These are phyloP conservation scores for Diplodia seriata DNA, from an alignment of 2,329 filamentous ascomycete species.

Conservation along the genomic window DNA sequence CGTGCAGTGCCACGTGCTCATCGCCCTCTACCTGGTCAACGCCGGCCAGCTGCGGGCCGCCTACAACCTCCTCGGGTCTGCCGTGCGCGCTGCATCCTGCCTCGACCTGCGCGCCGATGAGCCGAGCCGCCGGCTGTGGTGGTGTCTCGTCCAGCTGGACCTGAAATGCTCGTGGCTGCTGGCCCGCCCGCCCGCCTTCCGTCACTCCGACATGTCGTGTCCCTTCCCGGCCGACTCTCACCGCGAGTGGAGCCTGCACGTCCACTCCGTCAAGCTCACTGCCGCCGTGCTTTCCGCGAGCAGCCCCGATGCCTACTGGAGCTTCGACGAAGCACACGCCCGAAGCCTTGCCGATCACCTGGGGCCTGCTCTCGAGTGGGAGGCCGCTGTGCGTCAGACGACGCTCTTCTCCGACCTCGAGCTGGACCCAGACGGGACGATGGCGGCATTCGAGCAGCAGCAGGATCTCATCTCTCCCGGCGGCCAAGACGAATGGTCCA, in stretches of 20 bases:
- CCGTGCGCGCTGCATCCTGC: not conserved
- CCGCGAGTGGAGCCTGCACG: not conserved
- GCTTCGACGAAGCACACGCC: not conserved
- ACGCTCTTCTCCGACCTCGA: not conserved
- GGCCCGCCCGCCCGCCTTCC: not conserved
- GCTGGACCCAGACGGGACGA: not conserved
- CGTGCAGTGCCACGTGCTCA: constrained; percentile 2
- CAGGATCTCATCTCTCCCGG: not conserved
- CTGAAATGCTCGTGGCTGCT: not conserved
- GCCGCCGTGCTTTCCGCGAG: not conserved
- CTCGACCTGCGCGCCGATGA: not conserved
- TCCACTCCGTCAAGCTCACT: not conserved
- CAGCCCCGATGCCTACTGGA: not conserved
- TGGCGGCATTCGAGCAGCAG: not conserved
- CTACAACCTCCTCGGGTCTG: constrained; percentile 2
- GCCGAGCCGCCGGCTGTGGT: not conserved
- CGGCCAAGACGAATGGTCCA: not conserved
- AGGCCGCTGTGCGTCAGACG: not conserved
- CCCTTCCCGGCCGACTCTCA: not conserved
- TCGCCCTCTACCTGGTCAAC: not conserved
- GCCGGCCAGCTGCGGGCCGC: not conserved
- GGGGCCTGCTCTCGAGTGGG: not conserved
- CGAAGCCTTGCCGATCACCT: not conserved
- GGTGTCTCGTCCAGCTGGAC: not conserved
- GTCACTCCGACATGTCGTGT: not conserved